Percentiles rank a stretch among this genome's conserved stretches.
These are phyloP conservation scores for Mycena albidolilacea DNA, from an alignment of 768 basidiomycete species.

Conservation along the genomic window DNA sequence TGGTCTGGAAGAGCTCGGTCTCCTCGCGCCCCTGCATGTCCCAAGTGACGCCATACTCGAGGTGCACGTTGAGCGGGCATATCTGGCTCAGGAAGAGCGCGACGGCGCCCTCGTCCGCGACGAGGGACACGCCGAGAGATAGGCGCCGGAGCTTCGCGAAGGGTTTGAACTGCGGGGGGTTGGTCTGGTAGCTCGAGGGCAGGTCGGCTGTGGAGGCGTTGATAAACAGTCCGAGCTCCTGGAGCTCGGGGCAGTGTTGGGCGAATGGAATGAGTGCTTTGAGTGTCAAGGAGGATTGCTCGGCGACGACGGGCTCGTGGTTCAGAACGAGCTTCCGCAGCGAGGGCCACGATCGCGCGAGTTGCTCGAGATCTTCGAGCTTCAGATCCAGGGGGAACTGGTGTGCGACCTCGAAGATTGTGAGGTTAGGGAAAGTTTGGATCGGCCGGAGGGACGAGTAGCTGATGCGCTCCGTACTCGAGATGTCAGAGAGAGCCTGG, in stretches of 20 bases:
- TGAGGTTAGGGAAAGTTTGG: constrained; percentile 45
- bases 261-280: constrained; percentile 59
- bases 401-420: constrained; percentile 55
- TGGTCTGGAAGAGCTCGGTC: constrained; percentile 22
- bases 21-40: constrained; percentile 38
- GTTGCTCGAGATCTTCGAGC: constrained; percentile 59
- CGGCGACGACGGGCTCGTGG: constrained; percentile 57
- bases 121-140: constrained; percentile 66
- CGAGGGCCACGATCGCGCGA: constrained; percentile 63
- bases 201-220: constrained; percentile 47
- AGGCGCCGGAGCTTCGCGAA: constrained; percentile 55
- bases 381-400: constrained; percentile 56
- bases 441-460: constrained; percentile 54
- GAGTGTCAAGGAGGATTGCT: constrained; percentile 53
- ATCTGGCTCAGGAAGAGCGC: constrained; percentile 70
- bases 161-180: constrained; percentile 34
- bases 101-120: constrained; percentile 58
- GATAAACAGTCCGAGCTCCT: constrained; percentile 58
- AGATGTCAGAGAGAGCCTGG: constrained; percentile 27
- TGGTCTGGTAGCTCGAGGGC: constrained; percentile 21
- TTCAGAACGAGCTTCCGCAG: constrained; percentile 62
- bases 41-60: constrained; percentile 69
- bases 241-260: constrained; percentile 54
- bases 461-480: constrained; percentile 46
- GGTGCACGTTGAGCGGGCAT: constrained; percentile 57